Evolutionary conservation across 768 basidiomycete species (phyloP), one percentile per base, ranked within the genome.

Genomic region (Daedalea quercina): DNA sequence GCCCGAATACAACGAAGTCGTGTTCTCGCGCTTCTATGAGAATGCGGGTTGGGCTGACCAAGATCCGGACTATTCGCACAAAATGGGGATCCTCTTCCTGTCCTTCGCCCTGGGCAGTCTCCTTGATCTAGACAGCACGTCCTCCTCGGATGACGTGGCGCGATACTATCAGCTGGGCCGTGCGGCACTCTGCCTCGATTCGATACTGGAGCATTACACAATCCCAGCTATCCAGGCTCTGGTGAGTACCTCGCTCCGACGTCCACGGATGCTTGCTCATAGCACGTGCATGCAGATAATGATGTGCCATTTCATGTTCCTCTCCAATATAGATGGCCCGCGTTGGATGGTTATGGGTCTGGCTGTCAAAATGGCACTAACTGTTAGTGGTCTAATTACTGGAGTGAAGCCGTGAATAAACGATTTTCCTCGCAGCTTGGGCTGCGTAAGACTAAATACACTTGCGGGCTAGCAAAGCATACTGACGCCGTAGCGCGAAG

Each of bases 341-440:
- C 72, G 84, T 56, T 87, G 85, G 85, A 76, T 81, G 24, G 67
- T 82, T 47, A 84, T 85, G 82, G 85, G 85, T 44, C 73, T 87
- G 26, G 77, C 80, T 20, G 81, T 84, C 24, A 87, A 87, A 66
- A 66, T 86, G 57, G 81, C 83, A 49, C 82, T 84, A 62, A 82
- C 82, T 68, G 84, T 86, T 50, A 67, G 67, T 70, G 44, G 50
- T 48, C 44, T 17, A 17, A 40, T 40, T 40, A 40, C 19, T 19
- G 15, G 37, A 19, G 37, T 15, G 6, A 8, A 50, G 44, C 52
- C 50, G 44, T 52, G 43, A 40, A 50, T 52, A n/a, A 24, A 33
- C 11, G 42, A 35, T 54, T 42, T 26, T 50, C 59, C 42, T 57
- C n/a, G 57, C 64, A 84, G 81, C 73, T 86, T 62, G 82, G 85